Conservation (phyloP, 2,329 filamentous ascomycete species). For the Hysterium pulicare region DNA sequence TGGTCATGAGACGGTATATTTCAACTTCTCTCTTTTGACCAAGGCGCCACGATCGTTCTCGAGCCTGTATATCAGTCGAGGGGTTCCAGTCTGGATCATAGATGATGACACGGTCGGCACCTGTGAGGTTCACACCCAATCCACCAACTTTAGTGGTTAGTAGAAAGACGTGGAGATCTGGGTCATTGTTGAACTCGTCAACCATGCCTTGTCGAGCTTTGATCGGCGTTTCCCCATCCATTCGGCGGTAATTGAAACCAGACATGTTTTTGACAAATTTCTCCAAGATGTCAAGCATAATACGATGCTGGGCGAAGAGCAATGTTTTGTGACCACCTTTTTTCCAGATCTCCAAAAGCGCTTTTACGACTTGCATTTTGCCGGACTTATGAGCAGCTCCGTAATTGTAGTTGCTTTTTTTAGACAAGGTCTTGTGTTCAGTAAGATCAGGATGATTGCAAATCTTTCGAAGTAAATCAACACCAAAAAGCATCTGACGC, state of each 20-base stretch:
- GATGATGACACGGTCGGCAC: slow-evolving; percentile 93
- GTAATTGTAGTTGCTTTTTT: slow-evolving; percentile 68
- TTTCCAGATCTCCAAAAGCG: slow-evolving; percentile 83
- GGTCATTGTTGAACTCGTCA: slow-evolving; percentile 84
- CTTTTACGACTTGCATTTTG: slow-evolving; percentile 93
- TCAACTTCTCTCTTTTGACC: slow-evolving; percentile 94
- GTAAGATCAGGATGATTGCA: slow-evolving; percentile 94
- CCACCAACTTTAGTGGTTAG: slow-evolving; percentile 95
- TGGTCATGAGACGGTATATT: slow-evolving; percentile 96
- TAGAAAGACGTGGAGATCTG: slow-evolving; percentile 79
- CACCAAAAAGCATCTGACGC: slow-evolving; percentile 79
- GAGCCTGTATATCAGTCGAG: slow-evolving; percentile 90
- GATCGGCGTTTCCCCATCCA: slow-evolving; percentile 91
- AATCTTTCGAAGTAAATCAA: slow-evolving; percentile 90
- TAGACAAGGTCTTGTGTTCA: slow-evolving; percentile 59
- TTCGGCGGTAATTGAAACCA: slow-evolving; percentile 74
- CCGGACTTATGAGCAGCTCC: slow-evolving; percentile 77
- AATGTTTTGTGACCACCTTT: slow-evolving; percentile 90
- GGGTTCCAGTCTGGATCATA: slow-evolving; percentile 99
- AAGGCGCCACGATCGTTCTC: slow-evolving; percentile 91
- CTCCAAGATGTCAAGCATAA: slow-evolving; percentile 94
- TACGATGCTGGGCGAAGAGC: slow-evolving; percentile 86
- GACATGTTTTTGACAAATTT: slow-evolving; percentile 67
- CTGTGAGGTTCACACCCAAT: slow-evolving; percentile 88
- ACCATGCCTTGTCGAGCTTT: slow-evolving; percentile 86